These are phyloP conservation scores for Allomyces macrogynus DNA, from an alignment of 192 early-diverging fungal genomes.

Conservation along the genomic window DNA sequence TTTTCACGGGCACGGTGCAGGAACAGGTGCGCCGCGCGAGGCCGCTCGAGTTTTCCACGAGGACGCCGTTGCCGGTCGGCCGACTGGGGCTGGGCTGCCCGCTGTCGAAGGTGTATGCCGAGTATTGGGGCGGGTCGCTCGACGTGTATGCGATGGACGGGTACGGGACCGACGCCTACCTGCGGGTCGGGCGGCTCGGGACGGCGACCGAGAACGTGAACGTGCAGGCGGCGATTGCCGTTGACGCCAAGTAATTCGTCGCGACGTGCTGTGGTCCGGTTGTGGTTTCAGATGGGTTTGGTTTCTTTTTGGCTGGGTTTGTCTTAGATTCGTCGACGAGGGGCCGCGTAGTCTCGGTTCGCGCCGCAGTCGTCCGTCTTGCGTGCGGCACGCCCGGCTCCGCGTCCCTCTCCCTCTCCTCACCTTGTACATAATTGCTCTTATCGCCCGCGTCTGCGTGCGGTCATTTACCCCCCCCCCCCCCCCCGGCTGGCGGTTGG, in stretches of 20 bases:
- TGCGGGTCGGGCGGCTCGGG: constrained; percentile 52
- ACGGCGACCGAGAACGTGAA: constrained; percentile 36
- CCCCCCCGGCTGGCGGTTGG: no score
- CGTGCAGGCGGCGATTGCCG: not conserved
- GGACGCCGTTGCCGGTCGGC: constrained; percentile 6
- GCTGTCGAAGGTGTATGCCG: constrained; percentile 74
- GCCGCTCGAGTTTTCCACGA: not conserved
- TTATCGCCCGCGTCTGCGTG: no score
- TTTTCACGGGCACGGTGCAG: not conserved
- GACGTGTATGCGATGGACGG: constrained; percentile 63
- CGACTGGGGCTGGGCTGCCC: constrained; percentile 71
- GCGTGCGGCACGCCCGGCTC: no score
- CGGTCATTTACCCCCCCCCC: no score
- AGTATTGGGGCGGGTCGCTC: constrained; percentile 87
- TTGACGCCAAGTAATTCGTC: constrained; percentile 2
- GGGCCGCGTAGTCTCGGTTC: no score
- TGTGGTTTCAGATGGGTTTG: no score
- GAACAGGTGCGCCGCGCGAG: not conserved
- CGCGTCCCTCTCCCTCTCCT: no score
- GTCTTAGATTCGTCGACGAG: no score
- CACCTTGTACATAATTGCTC: no score
- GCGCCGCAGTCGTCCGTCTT: no score
- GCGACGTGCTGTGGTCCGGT: no score
- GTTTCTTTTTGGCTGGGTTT: no score
- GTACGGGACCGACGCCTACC: constrained; percentile 80